These are phyloP conservation scores for Vitis rupestris DNA, from an alignment of 164 flowering plant species.

Conservation along the genomic window DNA sequence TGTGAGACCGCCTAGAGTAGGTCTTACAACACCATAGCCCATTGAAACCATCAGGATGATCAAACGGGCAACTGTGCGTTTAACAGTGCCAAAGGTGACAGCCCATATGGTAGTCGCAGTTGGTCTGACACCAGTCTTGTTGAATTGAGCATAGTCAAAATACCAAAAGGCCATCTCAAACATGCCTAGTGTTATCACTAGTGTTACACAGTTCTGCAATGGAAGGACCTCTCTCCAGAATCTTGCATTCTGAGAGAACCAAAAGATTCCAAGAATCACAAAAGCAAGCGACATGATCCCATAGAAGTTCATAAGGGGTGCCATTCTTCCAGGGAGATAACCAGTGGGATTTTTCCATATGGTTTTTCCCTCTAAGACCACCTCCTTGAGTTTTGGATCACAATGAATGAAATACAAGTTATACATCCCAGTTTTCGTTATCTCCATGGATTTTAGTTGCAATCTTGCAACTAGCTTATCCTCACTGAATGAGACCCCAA, in stretches of 20 bases:
- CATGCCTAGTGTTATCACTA: slow-evolving; percentile 93
- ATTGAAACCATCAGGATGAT: slow-evolving; percentile 87
- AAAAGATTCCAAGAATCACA: slow-evolving; percentile 80
- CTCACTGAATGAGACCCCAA: slow-evolving; percentile 52
- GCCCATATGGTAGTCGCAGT: slow-evolving; percentile 90
- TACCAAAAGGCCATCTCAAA: slow-evolving; percentile 97
- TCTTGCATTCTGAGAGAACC: slow-evolving; percentile 96
- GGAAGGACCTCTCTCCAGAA: slow-evolving; percentile 93
- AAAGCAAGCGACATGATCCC: slow-evolving; percentile 91
- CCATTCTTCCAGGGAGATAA: slow-evolving; percentile 98
- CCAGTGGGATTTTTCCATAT: slow-evolving; percentile 97
- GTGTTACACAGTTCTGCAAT: slow-evolving; percentile 85
- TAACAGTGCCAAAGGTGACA: slow-evolving; percentile 86
- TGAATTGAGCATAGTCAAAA: slow-evolving; percentile 92
- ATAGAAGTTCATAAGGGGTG: slow-evolving; percentile 90
- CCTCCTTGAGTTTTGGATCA: slow-evolving; percentile 62
- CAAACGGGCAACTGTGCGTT: slow-evolving; percentile 79
- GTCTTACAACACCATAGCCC: slow-evolving; percentile 99
- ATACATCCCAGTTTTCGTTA: slow-evolving; percentile 93
- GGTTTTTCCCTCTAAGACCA: slow-evolving; percentile 78
- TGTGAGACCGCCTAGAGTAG: slow-evolving; percentile 96
- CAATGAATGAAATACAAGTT: slow-evolving; percentile 94
- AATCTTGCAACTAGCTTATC: slow-evolving; percentile 50
- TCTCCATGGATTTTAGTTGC: slow-evolving; percentile 53
- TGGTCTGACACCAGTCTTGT: slow-evolving; percentile 81